Percentiles rank a stretch among this genome's conserved stretches.
phyloP scores from a whole-genome alignment of 2,329 filamentous ascomycete species.

The Aphanoascus verrucosus region DNA sequence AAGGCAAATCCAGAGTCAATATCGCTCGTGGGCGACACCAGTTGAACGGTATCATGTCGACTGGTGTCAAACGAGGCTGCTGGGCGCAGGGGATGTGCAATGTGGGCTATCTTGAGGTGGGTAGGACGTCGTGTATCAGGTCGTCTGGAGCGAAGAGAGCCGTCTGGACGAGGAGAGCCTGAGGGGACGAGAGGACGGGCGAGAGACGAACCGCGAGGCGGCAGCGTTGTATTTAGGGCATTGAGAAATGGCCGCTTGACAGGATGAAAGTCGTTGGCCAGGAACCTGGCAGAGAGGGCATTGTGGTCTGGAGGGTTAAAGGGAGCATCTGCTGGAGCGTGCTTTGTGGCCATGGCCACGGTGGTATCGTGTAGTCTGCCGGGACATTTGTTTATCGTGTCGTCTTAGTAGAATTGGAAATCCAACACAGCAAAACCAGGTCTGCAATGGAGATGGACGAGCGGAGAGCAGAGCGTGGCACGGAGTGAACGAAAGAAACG shows the following conservation, averaged over 20 bases:
- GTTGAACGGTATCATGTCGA: background rate
- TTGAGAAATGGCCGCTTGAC: slow-evolving; percentile 5
- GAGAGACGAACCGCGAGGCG: slow-evolving; percentile 5
- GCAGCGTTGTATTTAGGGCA: slow-evolving; percentile 5
- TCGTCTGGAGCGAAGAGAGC: background rate
- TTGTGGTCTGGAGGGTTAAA: slow-evolving; percentile 1
- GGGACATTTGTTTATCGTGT: slow-evolving; percentile 8
- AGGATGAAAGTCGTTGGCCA: background rate
- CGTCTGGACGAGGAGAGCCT: background rate
- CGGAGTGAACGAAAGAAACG: background rate
- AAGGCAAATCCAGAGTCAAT: background rate
- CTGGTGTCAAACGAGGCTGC: background rate
- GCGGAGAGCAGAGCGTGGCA: background rate
- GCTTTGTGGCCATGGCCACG: slow-evolving; percentile 10
- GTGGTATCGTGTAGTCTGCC: background rate
- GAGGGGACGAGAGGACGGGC: background rate
- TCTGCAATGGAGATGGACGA: background rate
- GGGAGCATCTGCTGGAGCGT: background rate
- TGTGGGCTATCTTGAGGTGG: background rate
- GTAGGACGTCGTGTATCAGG: slow-evolving; percentile 2
- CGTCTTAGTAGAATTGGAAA: background rate
- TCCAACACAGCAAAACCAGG: background rate
- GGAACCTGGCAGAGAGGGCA: background rate
- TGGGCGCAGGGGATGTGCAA: slow-evolving; percentile 1
- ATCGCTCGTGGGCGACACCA: background rate